Evolutionary conservation across 2,329 filamentous ascomycete genomes (phyloP), one percentile per base, ranked within the genome.

Genomic region (Xylaria sp.): DNA sequence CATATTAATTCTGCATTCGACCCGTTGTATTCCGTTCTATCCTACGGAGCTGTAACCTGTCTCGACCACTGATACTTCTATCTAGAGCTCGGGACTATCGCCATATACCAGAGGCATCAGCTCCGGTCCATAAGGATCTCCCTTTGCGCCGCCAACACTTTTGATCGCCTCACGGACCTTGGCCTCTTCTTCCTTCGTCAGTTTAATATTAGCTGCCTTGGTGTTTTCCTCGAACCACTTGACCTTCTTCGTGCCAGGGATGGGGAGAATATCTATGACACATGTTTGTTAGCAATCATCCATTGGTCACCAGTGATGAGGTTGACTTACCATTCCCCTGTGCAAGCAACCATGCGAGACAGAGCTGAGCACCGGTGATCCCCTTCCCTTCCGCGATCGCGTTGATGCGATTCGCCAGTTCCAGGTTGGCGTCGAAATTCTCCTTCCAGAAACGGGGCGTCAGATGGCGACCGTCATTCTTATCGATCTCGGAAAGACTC

Each of bases 311-410:
- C 19, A 34, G n/a, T 44, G 16, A 2, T 1, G 23, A 10, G 37
- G 2, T 2, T 42, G 34, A 52, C 63, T 59, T 56, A 66, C 75
- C 74, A 4, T 76, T 72, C 4, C 79, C 81, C 57, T 80, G 78
- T 6, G 76, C 72, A 56, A 76, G 65, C 5, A 83, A 72, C 83
- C 83, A 86, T 1, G 79, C 80, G 8, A 86, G 66, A 1, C 79
- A 78, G 30, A 85, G 71, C 70, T 85, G 82, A 3, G 76, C 75
- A 1, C 78, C 68, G 0, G 80, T 82, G 58, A 71, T 75, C 0
- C 75, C 74, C 57, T 72, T 71, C 58, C 71, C 62, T 53, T 67
- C 66, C 1, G 69, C 68, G 34, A 72, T 63, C 4, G 63, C 59
- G 5, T 65, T 59, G 13, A 73, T 54, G n/a, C 67, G 64, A 35